A percentile compares a stretch with the other conserved stretches of the same genome.
Evolutionary conservation across 306 rosid genomes (phyloP).

Genomic region (Acmispon strigosus): DNA sequence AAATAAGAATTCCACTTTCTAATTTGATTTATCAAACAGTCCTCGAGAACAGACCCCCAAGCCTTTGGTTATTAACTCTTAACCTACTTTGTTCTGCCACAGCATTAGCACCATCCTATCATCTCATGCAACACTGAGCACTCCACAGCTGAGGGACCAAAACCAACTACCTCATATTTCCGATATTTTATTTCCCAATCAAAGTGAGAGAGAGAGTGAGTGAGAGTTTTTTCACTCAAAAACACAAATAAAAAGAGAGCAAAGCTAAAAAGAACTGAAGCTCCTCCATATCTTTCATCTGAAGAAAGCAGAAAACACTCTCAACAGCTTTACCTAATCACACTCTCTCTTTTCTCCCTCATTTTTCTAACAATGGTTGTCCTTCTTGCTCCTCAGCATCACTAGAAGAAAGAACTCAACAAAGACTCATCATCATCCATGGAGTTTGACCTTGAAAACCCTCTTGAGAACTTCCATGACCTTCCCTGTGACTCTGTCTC

Average conservation of each 20-base stretch:
- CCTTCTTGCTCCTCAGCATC: slow-evolving; percentile 8
- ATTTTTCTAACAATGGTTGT: slow-evolving; percentile 33
- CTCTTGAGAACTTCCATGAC: slow-evolving; percentile 44
- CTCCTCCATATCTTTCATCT: slow-evolving; percentile 28
- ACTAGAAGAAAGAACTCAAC: slow-evolving; percentile 3
- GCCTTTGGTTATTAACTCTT: not conserved
- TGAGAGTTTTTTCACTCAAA: slow-evolving; percentile 14
- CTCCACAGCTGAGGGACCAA: not conserved
- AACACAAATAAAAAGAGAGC: slow-evolving; percentile 22
- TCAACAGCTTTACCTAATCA: slow-evolving; percentile 18
- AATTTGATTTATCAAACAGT: not conserved
- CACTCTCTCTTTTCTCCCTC: not conserved
- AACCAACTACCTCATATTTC: not conserved
- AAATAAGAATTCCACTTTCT: too few species aligned
- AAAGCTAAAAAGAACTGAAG: slow-evolving; percentile 26
- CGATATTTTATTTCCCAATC: slow-evolving; percentile 40
- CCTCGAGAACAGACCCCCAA: not conserved
- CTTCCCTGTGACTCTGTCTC: slow-evolving; percentile 37
- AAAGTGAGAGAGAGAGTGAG: not conserved
- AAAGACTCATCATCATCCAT: slow-evolving; percentile 27
- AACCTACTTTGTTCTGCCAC: not conserved
- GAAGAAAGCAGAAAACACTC: slow-evolving; percentile 26
- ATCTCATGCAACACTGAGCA: not conserved
- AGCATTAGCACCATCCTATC: not conserved
- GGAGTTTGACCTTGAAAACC: slow-evolving; percentile 96